These are phyloP conservation scores for Celoporthe dispersa DNA, from an alignment of 2,329 filamentous ascomycete species.

Conservation along the genomic window DNA sequence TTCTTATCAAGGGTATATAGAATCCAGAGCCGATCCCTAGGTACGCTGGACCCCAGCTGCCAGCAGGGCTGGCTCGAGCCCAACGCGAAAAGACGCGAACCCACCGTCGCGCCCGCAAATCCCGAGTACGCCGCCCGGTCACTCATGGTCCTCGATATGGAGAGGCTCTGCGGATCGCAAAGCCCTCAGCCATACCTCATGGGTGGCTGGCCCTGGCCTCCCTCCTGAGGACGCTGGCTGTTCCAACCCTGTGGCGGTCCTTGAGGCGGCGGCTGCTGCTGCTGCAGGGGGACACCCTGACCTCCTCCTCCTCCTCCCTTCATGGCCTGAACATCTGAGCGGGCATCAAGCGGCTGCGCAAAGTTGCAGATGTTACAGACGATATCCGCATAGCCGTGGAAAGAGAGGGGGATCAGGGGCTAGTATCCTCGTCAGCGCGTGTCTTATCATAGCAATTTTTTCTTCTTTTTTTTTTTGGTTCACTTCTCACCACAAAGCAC, in stretches of 20 bases:
- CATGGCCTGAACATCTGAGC: constrained; percentile 60
- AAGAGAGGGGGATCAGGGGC: constrained; percentile 73
- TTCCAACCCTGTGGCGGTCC: constrained; percentile 42
- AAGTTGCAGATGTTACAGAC: constrained; percentile 78
- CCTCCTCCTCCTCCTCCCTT: constrained; percentile 44
- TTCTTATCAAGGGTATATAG: constrained; percentile 12
- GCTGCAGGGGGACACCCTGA: constrained; percentile 43
- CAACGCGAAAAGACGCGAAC: background rate
- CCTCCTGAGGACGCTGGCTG: constrained; percentile 20
- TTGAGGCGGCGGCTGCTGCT: constrained; percentile 41
- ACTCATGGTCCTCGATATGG: background rate
- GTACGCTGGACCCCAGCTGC: background rate
- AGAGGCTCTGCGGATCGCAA: no score
- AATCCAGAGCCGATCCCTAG: background rate
- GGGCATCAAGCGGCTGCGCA: constrained; percentile 65
- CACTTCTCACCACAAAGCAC: constrained; percentile 67
- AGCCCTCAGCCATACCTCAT: constrained; percentile 38
- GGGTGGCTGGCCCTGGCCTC: constrained; percentile 31
- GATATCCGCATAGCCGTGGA: constrained; percentile 70
- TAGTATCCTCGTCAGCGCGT: constrained; percentile 36
- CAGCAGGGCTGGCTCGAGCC: background rate
- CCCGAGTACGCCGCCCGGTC: background rate
- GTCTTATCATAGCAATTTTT: constrained; percentile 3
- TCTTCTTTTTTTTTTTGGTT: background rate
- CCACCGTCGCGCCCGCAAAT: background rate